Percentiles rank a stretch among this genome's conserved stretches.
Conservation (phyloP, 192 early-diverging fungal genomes). For the Backusella psychrophila region DNA sequence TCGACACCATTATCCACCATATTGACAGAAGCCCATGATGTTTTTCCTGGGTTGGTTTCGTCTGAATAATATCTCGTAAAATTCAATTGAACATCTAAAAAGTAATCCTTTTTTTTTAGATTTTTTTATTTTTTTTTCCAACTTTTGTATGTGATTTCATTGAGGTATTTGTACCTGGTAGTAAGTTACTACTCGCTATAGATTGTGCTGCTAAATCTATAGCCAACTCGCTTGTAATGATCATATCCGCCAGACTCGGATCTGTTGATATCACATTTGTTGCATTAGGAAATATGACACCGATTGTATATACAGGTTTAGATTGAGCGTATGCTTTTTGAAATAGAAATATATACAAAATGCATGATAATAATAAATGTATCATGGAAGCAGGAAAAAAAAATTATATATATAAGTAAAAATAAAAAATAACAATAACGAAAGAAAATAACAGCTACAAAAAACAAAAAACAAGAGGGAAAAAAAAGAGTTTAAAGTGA, state of each 20-base stretch:
- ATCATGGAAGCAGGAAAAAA: background rate
- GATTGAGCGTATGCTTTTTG: background rate
- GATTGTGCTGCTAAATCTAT: constrained; percentile 6
- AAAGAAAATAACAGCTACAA: background rate
- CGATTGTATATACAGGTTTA: constrained; percentile 19
- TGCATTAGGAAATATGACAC: constrained; percentile 15
- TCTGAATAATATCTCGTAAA: constrained; percentile 19
- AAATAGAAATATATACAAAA: constrained; percentile 1
- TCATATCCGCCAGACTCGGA: constrained; percentile 20
- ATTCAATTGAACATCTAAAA: constrained; percentile 19
- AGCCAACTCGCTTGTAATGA: constrained; percentile 20
- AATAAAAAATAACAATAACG: background rate
- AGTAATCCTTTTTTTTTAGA: background rate
- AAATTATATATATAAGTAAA: background rate
- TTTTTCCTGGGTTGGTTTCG: constrained; percentile 13
- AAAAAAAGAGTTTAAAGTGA: constrained; percentile 10
- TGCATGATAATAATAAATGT: background rate
- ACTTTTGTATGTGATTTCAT: background rate
- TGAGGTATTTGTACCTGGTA: constrained; percentile 16
- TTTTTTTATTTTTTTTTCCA: background rate
- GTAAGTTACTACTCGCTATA: background rate
- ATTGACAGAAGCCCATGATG: constrained; percentile 12
- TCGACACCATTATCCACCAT: constrained; percentile 18
- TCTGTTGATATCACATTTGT: background rate
- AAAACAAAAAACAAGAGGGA: background rate